Evolutionary conservation across 768 basidiomycete genomes (phyloP), one percentile per base, ranked within the genome.

Genomic region (Lactarius indigo): DNA sequence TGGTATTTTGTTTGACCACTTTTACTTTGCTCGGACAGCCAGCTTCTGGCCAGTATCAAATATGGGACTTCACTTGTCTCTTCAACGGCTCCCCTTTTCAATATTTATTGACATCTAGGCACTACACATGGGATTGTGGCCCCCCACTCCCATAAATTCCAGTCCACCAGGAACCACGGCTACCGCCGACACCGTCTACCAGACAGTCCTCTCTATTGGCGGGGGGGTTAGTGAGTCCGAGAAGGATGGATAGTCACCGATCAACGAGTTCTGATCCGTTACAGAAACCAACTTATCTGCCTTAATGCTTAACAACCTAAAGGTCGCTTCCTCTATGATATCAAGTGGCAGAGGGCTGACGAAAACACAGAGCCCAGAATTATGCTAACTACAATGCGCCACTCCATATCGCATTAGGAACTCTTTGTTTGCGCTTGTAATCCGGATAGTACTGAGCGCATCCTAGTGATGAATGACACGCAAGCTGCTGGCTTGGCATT

Each of bases 261-360:
- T 20, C 17, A 12, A 18, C 39, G 37, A 6, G 23, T 55, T 31
- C 37, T 69, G 20, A 37, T 37, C 35, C 63, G 37, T 57, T 35
- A 56, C 57, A 41, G 67, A 41, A 91, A 90, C 90, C 33, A 90
- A 92, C 73, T 90, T 89, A 2, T 86, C 89, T 12, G 89, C 89
- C 0, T 76, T 81, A 28, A 75, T 82, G 30, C 75, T 91, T 26
- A 85, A 78, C 70, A 84, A 85, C 64, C 76, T 92, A 65, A 92
- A 92, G 84, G 91, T 86, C 68, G 35, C 37, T 47, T 30, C 52
- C 26, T 28, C 52, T 30, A 4, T 55, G 13, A 30, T 23, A 13
- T 23, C 23, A 28, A 55, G 23, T 55, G 26, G 30, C 26, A 20
- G 20, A 15, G 13, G 30, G 52, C 57, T 63, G 41, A 72, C 28